phyloP scores from a whole-genome alignment of 352 stramenopile genomes.

The Pseudoperonospora humuli region DNA sequence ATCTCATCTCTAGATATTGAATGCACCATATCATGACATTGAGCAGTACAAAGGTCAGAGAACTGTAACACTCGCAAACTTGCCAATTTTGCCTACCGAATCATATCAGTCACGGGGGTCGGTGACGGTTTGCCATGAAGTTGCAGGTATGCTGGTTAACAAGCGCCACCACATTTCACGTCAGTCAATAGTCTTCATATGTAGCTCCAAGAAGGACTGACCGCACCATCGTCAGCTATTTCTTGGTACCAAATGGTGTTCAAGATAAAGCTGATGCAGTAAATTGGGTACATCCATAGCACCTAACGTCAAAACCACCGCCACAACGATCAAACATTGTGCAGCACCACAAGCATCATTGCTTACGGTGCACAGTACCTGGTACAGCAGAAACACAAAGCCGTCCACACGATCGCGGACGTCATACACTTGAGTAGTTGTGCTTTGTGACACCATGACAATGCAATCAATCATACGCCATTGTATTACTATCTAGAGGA shows the following conservation, averaged over 20 bases:
- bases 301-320: slow-evolving; percentile 31
- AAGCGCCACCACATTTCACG: background rate
- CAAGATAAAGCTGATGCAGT: slow-evolving; percentile 88
- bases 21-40: background rate
- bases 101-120: slow-evolving; percentile 77
- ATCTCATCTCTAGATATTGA: slow-evolving; percentile 51
- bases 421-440: slow-evolving; percentile 49
- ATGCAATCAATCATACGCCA: no score
- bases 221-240: slow-evolving; percentile 80
- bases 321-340: background rate
- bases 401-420: slow-evolving; percentile 71
- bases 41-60: background rate
- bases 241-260: slow-evolving; percentile 90
- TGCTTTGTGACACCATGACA: slow-evolving; percentile 13
- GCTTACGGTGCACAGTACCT: slow-evolving; percentile 24
- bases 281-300: slow-evolving; percentile 88
- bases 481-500: no score
- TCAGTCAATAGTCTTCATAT: background rate
- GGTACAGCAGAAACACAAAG: slow-evolving; percentile 83
- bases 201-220: background rate
- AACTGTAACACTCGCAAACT: background rate
- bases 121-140: slow-evolving; percentile 72
- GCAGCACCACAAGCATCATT: background rate
- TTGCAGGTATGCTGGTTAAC: slow-evolving; percentile 58
- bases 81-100: slow-evolving; percentile 39